Percentiles rank a stretch among this genome's conserved stretches.
These are phyloP conservation scores for Camellia granthamiana DNA, from an alignment of 148 eudicot species.

Conservation along the genomic window DNA sequence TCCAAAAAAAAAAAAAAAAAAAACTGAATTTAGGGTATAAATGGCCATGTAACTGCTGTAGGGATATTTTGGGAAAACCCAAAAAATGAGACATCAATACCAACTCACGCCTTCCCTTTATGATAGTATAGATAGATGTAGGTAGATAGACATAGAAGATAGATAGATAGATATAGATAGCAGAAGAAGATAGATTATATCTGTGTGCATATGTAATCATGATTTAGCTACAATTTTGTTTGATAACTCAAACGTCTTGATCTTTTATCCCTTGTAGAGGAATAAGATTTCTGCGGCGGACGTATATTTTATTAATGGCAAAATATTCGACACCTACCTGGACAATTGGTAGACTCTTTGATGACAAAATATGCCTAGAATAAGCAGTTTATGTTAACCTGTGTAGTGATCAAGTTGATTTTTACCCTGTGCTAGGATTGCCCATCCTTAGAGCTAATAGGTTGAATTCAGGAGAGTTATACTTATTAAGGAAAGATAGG, in stretches of 20 bases:
- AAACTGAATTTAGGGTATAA: no score
- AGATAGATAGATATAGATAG: no score
- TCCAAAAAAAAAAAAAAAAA: no score
- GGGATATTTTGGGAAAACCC: no score
- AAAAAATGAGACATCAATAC: no score
- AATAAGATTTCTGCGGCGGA: neutral
- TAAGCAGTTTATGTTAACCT: neutral
- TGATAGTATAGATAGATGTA: neutral
- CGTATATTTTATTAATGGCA: neutral
- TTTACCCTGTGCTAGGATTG: neutral
- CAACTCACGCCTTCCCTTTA: no score
- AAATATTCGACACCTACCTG: neutral
- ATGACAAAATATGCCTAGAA: neutral
- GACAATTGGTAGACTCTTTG: neutral
- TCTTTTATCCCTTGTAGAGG: neutral
- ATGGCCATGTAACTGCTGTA: no score
- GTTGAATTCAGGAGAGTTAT: neutral
- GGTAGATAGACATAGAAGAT: no score
- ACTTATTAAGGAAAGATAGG: neutral
- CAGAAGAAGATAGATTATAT: no score
- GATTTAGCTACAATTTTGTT: neutral
- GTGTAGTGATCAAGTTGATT: neutral
- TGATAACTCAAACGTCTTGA: neutral
- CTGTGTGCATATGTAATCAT: neutral
- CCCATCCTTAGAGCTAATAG: neutral